Conservation (phyloP, 2,329 filamentous ascomycete genomes). For the Acephala macrosclerotiorum region DNA sequence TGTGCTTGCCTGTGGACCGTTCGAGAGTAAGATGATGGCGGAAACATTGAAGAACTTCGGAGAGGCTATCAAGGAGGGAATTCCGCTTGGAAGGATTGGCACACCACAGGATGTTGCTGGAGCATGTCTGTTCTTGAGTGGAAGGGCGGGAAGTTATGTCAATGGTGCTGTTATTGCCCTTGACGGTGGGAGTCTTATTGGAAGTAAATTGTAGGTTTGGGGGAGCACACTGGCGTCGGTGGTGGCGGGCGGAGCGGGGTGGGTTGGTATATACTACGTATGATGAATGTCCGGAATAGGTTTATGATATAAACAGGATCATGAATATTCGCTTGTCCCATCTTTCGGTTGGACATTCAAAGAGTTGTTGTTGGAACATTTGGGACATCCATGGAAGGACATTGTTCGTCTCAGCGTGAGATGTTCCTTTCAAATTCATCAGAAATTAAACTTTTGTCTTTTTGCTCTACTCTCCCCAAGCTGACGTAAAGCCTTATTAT, state of each 20-base stretch:
- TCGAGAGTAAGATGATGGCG: conserved; percentile 77
- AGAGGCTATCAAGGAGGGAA: conserved; percentile 61
- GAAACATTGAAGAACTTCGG: conserved; percentile 67
- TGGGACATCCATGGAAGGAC: background rate
- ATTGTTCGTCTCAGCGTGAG: too few relatives aligned
- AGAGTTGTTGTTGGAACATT: background rate
- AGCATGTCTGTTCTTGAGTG: conserved; percentile 73
- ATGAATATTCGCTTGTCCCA: background rate
- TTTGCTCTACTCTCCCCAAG: too few relatives aligned
- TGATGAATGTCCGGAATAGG: background rate
- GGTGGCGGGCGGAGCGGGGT: background rate
- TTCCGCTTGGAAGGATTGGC: conserved; percentile 73
- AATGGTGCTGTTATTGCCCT: conserved; percentile 70
- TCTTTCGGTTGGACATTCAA: background rate
- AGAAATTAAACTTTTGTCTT: too few relatives aligned
- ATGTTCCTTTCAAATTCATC: too few relatives aligned
- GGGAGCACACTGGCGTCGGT: background rate
- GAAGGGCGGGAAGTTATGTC: conserved; percentile 70
- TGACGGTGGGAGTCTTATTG: conserved; percentile 62
- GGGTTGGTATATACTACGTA: background rate
- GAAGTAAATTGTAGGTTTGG: conserved; percentile 52
- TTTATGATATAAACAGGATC: background rate
- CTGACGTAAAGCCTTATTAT: background rate
- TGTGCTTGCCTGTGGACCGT: conserved; percentile 75
- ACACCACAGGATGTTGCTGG: conserved; percentile 74